Base-by-base conservation (phyloP, 2,329 filamentous ascomycete species). In the Penicillium sp. region DNA sequence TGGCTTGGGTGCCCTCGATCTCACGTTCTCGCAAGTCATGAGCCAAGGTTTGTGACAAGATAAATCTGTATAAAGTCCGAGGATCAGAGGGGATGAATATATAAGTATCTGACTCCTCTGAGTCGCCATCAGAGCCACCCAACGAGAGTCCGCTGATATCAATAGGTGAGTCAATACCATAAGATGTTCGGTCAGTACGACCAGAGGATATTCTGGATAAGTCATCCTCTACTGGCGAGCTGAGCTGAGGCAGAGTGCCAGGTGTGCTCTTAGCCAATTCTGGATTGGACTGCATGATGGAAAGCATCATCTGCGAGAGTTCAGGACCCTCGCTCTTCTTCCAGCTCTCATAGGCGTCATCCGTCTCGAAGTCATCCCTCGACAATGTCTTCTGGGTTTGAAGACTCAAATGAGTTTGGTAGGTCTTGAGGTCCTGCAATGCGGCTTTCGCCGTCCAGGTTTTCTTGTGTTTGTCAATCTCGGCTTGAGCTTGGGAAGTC, bases 381-480 rank as follows among this genome's bases (percentile, higher is more conserved):
- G 88, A 86, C 49, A 99, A 76, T 0, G 93, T 93, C 57, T 82
- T 90, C 46, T 85, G 82, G 61, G 89, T 90, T 69, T 91, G 88
- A 8, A 93, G 84, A 68, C 89, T 96, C 55, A 99, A 81, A 59
- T 93, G 88, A 61, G 91, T 88, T 73, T 97, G 95, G 71, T 99
- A 99, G 10, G 89, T 85, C 76, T 99, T 99, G 66, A 98, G 83
- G 72, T 99, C 95, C 65, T 88, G 88, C 58, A 99, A 79, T 1
- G 93, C 95, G 42, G 91, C 91, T 71, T 93, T 91, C 71, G 96
- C 92, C 1, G 91, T 97, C 95, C 95, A 99, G 2, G 85, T 76
- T 5, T 86, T 82, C 64, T 89, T 90, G 74, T 96, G 86, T 49
- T 87, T 84, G 74, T 96, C 90, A 70, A 99, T 90, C 68, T 97